Evolutionary conservation across 192 early-diverging fungal species (phyloP).

Genomic region (Backusella circina): DNA sequence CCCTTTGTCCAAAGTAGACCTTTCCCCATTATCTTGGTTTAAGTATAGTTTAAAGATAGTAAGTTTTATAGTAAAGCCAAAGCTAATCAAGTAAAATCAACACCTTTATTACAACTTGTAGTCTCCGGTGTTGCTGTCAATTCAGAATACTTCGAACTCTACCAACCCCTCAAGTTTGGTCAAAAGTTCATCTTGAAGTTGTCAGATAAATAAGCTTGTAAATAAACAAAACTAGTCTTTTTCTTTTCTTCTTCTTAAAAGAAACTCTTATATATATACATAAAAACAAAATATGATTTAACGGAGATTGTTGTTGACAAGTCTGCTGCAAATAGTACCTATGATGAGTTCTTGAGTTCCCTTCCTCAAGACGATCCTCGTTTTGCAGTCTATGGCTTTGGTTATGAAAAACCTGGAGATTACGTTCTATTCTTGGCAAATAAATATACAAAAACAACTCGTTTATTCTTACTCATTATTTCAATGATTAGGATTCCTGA

Average conservation of each 20-base stretch:
- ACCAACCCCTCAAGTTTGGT: slow-evolving; percentile 69
- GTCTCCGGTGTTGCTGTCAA: slow-evolving; percentile 74
- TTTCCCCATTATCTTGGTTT: too few relatives aligned
- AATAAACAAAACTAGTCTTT: too few relatives aligned
- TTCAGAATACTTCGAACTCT: slow-evolving; percentile 57
- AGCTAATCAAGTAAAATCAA: too few relatives aligned
- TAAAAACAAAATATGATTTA: slow-evolving; percentile 49
- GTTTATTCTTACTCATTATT: too few relatives aligned
- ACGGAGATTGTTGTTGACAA: slow-evolving; percentile 70
- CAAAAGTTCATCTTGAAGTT: slow-evolving; percentile 84
- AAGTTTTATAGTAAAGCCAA: too few relatives aligned
- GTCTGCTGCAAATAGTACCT: slow-evolving; percentile 41
- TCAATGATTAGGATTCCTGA: slow-evolving; percentile 92
- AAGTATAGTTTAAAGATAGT: too few relatives aligned
- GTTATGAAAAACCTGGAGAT: slow-evolving; percentile 65
- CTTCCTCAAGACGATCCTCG: slow-evolving; percentile 73
- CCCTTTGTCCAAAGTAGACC: too few relatives aligned
- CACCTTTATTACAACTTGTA: too few relatives aligned
- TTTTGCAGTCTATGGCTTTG: slow-evolving; percentile 88
- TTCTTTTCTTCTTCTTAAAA: neutral
- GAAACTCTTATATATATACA: neutral
- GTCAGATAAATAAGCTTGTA: slow-evolving; percentile 41
- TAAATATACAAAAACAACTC: too few relatives aligned
- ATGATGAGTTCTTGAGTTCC: slow-evolving; percentile 62
- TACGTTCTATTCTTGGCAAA: slow-evolving; percentile 79